Evolutionary conservation across 2,329 filamentous ascomycete species (phyloP), one percentile per base, ranked within the genome.

Genomic region (Huntiella abstrusa): DNA sequence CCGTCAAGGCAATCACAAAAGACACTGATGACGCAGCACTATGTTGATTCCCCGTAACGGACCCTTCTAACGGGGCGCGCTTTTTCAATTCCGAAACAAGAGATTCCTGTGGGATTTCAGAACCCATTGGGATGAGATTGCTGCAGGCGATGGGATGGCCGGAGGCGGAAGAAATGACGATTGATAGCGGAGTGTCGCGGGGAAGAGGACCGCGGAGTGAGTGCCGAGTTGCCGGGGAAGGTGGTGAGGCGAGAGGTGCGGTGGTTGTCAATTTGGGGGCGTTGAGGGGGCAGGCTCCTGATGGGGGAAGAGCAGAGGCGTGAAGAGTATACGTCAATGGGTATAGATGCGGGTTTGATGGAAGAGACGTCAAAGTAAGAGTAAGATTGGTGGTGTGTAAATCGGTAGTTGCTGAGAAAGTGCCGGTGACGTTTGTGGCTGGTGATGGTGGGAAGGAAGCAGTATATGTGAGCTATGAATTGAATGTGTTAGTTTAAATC

Each of bases 1-100:
- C 48, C 17, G 48, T 47, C 44, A 49, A 35, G 6, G 48, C 48
- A 41, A 49, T 49, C 8, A 49, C 43, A 36, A 49, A 39, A 7
- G 48, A 49, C 3, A 49, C 48, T 33, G 48, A 49, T 8, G 48
- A 49, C 17, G 48, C 48, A 7, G 48, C 48, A 40, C 33, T 43
- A 11, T 40, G 22, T 28, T 28, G 22, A 28, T 28, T 28, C 22
- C 22, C 22, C 22, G 22, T 28, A 7, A 28, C 22, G 8, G 22
- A 28, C 6, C 22, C 22, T 28, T 28, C 22, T 36, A 16, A 16
- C 34, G 12, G 34, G 8, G 12, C 34, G 11, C 34, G 34, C 34
- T 36, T 36, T 12, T 36, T 36, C 34, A 36, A 36, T 15, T 36
- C 34, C 11, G 34, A 16, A 2, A 28, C 22, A 28, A 28, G 22